Percentiles rank a stretch among this genome's conserved stretches.
phyloP scores from a whole-genome alignment of 495 filamentous ascomycete genomes.

The Neurospora terricola region DNA sequence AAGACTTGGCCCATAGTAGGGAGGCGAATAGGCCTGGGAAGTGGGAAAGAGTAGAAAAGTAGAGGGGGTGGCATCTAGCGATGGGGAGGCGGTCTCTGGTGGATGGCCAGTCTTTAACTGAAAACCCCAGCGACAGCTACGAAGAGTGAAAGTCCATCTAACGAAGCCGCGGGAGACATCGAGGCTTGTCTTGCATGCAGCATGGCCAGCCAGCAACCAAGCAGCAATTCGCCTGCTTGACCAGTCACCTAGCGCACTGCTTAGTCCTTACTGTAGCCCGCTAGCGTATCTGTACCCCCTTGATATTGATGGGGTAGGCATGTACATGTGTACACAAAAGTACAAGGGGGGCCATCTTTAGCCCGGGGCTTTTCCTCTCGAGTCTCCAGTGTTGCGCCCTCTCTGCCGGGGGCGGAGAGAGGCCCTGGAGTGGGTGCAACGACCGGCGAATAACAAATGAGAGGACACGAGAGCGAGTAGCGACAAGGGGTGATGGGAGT shows the following conservation, averaged over 20 bases:
- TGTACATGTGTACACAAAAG: constrained; percentile 11
- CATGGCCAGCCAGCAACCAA: neutral
- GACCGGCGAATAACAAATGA: constrained; percentile 10
- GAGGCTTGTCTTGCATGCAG: neutral
- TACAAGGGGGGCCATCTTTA: constrained; percentile 8
- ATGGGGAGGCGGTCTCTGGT: neutral
- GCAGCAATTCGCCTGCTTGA: neutral
- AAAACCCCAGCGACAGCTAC: constrained; percentile 2
- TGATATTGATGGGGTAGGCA: neutral
- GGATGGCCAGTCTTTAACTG: constrained; percentile 7
- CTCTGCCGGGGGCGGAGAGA: constrained; percentile 13
- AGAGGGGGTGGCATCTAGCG: constrained; percentile 5
- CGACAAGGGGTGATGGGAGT: constrained; percentile 11
- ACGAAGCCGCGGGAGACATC: neutral
- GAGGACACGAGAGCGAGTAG: constrained; percentile 6
- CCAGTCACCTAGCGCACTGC: constrained; percentile 2
- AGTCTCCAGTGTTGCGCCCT: constrained; percentile 4
- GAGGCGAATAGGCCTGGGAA: constrained; percentile 12
- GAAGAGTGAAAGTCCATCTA: neutral
- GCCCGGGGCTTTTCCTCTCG: neutral
- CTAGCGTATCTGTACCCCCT: neutral
- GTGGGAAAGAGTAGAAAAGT: constrained; percentile 1
- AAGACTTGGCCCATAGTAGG: constrained; percentile 25
- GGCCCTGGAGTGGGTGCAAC: constrained; percentile 18
- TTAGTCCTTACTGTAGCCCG: constrained; percentile 9